phyloP scores from a whole-genome alignment of 176 grass and related monocot genomes.

The Rhipidocladum racemiflorum region DNA sequence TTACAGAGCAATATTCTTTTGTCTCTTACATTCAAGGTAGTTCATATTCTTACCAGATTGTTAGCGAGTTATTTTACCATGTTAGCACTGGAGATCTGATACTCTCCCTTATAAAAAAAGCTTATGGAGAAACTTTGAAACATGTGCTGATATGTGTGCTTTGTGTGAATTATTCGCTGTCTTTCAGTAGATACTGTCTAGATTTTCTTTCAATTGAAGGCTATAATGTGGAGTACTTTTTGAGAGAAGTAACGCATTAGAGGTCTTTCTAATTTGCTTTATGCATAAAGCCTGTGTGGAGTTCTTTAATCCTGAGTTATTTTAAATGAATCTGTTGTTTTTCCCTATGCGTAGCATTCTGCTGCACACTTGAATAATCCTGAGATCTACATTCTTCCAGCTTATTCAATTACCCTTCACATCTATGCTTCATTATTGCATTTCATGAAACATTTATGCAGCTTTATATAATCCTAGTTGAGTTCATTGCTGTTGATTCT shows the following conservation, averaged over 20 bases:
- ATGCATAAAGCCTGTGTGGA: neutral
- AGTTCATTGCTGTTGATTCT: neutral
- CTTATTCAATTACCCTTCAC: neutral
- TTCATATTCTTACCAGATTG: neutral
- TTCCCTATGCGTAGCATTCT: neutral
- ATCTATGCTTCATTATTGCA: neutral
- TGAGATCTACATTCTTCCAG: neutral
- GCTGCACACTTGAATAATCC: neutral
- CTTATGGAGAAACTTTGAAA: neutral
- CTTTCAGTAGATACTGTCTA: neutral
- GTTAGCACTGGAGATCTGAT: neutral
- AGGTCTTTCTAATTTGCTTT: neutral
- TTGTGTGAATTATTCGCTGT: neutral
- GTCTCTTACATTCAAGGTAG: neutral
- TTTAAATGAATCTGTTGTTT: neutral
- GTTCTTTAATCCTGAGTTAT: neutral
- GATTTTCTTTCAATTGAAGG: neutral
- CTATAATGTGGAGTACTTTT: neutral
- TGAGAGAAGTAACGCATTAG: neutral
- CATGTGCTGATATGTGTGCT: neutral
- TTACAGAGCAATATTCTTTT: neutral
- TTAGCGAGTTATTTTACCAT: neutral
- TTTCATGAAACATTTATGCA: slow-evolving; percentile 18
- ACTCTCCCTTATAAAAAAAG: neutral
- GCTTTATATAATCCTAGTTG: neutral